phyloP scores from a whole-genome alignment of 176 grass and related monocot genomes.

The Zea mays region DNA sequence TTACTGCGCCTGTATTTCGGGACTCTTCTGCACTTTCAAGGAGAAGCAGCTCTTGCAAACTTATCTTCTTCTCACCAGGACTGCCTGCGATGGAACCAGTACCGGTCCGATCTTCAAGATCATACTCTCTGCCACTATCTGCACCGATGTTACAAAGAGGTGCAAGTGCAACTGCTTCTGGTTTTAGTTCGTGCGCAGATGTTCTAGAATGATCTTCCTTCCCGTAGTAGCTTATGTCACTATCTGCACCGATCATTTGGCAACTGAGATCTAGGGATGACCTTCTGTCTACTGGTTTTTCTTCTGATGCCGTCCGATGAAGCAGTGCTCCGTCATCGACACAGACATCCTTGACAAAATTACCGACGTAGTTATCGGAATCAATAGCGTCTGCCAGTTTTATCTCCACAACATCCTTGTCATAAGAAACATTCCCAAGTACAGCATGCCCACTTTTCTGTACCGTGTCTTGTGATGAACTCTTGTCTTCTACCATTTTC shows the following conservation, averaged over 20 bases:
- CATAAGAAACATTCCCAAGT: slow-evolving; percentile 45
- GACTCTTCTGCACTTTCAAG: slow-evolving; percentile 54
- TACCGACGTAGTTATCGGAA: slow-evolving; percentile 33
- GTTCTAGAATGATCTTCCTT: slow-evolving; percentile 28
- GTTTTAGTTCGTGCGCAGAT: slow-evolving; percentile 25
- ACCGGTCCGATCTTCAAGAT: slow-evolving; percentile 18
- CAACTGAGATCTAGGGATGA: slow-evolving; percentile 23
- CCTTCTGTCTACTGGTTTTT: slow-evolving; percentile 40
- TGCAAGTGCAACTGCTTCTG: slow-evolving; percentile 22
- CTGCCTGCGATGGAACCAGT: neutral
- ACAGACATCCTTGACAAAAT: slow-evolving; percentile 86
- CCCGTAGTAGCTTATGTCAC: slow-evolving; percentile 17
- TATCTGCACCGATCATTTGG: slow-evolving; percentile 28
- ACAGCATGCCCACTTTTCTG: slow-evolving; percentile 34
- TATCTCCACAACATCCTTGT: slow-evolving; percentile 69
- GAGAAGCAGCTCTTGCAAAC: slow-evolving; percentile 52
- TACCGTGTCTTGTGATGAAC: slow-evolving; percentile 31
- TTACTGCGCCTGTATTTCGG: slow-evolving; percentile 2
- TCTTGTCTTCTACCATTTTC: slow-evolving; percentile 52
- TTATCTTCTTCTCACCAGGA: slow-evolving; percentile 39
- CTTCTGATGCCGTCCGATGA: slow-evolving; percentile 31
- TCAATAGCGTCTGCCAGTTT: slow-evolving; percentile 50
- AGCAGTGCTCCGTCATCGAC: slow-evolving; percentile 53
- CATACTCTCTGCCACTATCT: neutral
- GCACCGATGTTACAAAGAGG: neutral